These are phyloP conservation scores for Talaromyces ruber DNA, from an alignment of 495 filamentous ascomycete species.

Conservation along the genomic window DNA sequence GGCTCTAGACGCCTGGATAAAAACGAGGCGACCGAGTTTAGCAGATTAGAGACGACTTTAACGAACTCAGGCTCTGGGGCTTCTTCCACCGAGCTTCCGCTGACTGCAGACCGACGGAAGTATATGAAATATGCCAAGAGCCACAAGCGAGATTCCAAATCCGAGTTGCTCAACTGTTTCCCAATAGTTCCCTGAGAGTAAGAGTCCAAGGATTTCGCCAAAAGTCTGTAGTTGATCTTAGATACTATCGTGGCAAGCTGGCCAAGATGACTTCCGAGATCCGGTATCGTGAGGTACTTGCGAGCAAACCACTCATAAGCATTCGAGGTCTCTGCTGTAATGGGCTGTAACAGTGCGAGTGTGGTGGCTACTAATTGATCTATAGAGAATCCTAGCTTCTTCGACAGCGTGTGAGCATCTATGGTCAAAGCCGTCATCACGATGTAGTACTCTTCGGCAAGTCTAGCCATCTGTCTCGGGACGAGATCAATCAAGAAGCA, in stretches of 20 bases:
- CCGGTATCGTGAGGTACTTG: slow-evolving; percentile 43
- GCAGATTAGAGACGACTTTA: slow-evolving; percentile 52
- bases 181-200: slow-evolving; percentile 8
- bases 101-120: slow-evolving; percentile 49
- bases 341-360: slow-evolving; percentile 39
- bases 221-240: slow-evolving; percentile 43
- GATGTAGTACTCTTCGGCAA: slow-evolving; percentile 34
- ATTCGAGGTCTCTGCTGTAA: slow-evolving; percentile 35
- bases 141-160: slow-evolving; percentile 50
- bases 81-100: slow-evolving; percentile 29
- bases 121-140: slow-evolving; percentile 75
- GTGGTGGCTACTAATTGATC: slow-evolving; percentile 25
- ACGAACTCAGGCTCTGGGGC: slow-evolving; percentile 52
- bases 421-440: slow-evolving; percentile 33
- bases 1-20: slow-evolving; percentile 48
- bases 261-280: slow-evolving; percentile 32
- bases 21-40: slow-evolving; percentile 52
- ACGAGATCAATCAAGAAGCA: slow-evolving; percentile 31
- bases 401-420: slow-evolving; percentile 16
- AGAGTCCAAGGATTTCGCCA: slow-evolving; percentile 38
- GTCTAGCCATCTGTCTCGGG: slow-evolving; percentile 39
- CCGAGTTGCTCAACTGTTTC: slow-evolving; percentile 8
- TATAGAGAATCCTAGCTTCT: slow-evolving; percentile 12
- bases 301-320: slow-evolving; percentile 52
- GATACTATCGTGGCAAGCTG: slow-evolving; percentile 37